Evolutionary conservation across 2,329 filamentous ascomycete species (phyloP).

Genomic region (Cucurbitaria berberidis): DNA sequence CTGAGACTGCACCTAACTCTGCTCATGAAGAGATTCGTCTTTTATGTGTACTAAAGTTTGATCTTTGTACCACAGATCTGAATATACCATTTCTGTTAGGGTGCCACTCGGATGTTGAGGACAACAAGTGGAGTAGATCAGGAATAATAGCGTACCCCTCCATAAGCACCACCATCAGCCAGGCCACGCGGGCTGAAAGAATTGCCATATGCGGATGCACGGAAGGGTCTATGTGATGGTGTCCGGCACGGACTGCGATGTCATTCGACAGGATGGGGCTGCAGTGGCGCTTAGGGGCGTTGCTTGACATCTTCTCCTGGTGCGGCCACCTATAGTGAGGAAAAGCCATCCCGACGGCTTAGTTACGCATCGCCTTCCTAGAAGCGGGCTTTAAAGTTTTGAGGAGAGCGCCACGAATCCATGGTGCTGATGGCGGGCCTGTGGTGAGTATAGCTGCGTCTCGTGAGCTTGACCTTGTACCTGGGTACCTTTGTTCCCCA

Average conservation of each 20-base stretch:
- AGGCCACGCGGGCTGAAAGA: slow-evolving; percentile 10
- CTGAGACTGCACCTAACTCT: neutral
- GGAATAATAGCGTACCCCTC: slow-evolving; percentile 7
- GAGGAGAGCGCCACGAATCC: slow-evolving; percentile 20
- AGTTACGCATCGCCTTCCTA: slow-evolving; percentile 14
- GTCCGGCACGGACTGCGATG: slow-evolving; percentile 17
- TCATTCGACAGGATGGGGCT: slow-evolving; percentile 22
- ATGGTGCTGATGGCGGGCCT: slow-evolving; percentile 12
- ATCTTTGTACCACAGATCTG: neutral
- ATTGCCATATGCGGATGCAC: slow-evolving; percentile 15
- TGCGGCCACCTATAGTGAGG: slow-evolving; percentile 23
- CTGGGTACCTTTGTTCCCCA: slow-evolving; percentile 17
- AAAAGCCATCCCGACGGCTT: slow-evolving; percentile 2
- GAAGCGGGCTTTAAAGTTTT: slow-evolving; percentile 20
- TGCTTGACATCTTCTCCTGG: slow-evolving; percentile 16
- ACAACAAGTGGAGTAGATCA: slow-evolving; percentile 5
- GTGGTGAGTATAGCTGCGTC: slow-evolving; percentile 8
- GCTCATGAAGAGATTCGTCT: neutral
- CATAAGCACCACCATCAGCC: slow-evolving; percentile 12
- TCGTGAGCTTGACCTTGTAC: slow-evolving; percentile 15
- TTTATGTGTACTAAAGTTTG: neutral
- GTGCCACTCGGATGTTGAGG: slow-evolving; percentile 9
- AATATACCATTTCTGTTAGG: neutral
- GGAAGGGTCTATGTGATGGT: slow-evolving; percentile 16
- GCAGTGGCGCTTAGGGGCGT: slow-evolving; percentile 20